Evolutionary conservation across 163 green algal genomes (phyloP), one percentile per base, ranked within the genome.

Genomic region (Prototheca wickerhamii): DNA sequence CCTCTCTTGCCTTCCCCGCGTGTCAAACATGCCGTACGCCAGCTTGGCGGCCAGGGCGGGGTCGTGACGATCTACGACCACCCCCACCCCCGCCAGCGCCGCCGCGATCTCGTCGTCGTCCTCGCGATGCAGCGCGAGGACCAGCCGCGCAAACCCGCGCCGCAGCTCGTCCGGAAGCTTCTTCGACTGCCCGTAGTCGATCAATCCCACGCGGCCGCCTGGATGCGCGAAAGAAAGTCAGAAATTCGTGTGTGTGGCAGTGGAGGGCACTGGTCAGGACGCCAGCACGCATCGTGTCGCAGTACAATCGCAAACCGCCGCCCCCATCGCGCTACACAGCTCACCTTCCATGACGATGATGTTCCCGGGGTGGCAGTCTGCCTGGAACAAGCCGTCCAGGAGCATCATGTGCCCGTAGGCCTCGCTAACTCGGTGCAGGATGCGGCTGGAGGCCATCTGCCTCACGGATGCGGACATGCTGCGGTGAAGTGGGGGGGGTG

Each of bases 121-220:
- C n/a, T 35, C 53, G 49, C 59, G 32, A 25, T 63, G 60, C 46
- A 95, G 37, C n/a, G 82, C 80, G 30, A 90, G 60, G 23, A 96
- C 61, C 29, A 96, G 79, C 42, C 73, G 40, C 10, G 87, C 88
- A 64, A 95, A 91, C 25, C 69, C 74, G 15, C 63, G 54, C 21
- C 84, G 70, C 32, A 89, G 72, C 3, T 65, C 12, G 33, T 88
- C 72, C 0, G 78, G 72, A 55, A 96, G 81, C 71, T 91, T 85
- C 84, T 96, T 96, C 50, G 70, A 86, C 82, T 96, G 90, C 0
- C 89, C 89, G 65, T 93, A 95, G 60, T 96, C 89, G 40, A 96
- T 83, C 61, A 96, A 73, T 1, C 85, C 87, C 5, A 95, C 80
- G 34, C 72, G 66, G 10, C 81, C 89, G 23, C 70, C 70, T 80